A percentile compares a stretch with the other conserved stretches of the same genome.
Evolutionary conservation across 2,329 filamentous ascomycete genomes (phyloP).

Genomic region (Diaporthe aspalathi): DNA sequence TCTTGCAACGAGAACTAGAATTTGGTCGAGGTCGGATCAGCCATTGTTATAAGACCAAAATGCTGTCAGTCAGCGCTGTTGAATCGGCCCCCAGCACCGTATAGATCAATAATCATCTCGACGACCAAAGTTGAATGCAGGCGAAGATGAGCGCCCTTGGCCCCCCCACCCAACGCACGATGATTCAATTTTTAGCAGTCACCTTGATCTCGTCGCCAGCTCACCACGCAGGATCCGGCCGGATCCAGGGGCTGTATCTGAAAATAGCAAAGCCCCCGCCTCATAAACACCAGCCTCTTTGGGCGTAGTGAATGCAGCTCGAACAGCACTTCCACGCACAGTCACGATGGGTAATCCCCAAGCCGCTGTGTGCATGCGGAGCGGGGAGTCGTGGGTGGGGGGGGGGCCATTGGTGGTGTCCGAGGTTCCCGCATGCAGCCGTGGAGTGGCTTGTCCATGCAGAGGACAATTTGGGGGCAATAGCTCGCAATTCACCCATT

Average conservation of each 20-base stretch:
- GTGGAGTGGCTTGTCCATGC: constrained; percentile 7
- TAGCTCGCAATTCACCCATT: not conserved
- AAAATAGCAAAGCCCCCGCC: not conserved
- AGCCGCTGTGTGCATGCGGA: not conserved
- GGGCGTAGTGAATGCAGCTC: constrained; percentile 3
- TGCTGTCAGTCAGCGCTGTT: not conserved
- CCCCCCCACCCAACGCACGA: too few relatives aligned
- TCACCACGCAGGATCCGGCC: not conserved
- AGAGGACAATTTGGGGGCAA: constrained; percentile 4
- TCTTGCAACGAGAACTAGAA: not conserved
- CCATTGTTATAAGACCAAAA: not conserved
- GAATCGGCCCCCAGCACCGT: not conserved
- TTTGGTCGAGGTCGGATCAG: not conserved
- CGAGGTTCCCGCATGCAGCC: not conserved
- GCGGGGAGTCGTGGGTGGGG: constrained; percentile 8
- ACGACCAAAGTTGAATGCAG: not conserved
- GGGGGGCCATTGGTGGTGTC: constrained; percentile 14
- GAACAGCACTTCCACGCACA: not conserved
- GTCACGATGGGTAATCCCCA: not conserved
- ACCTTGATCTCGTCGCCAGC: not conserved
- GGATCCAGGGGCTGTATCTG: not conserved
- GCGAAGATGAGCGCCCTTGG: not conserved
- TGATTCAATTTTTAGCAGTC: too few relatives aligned
- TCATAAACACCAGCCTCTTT: not conserved
- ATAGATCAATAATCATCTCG: not conserved